phyloP scores from a whole-genome alignment of 805 yeast species.

The Ogataea ramenticola region DNA sequence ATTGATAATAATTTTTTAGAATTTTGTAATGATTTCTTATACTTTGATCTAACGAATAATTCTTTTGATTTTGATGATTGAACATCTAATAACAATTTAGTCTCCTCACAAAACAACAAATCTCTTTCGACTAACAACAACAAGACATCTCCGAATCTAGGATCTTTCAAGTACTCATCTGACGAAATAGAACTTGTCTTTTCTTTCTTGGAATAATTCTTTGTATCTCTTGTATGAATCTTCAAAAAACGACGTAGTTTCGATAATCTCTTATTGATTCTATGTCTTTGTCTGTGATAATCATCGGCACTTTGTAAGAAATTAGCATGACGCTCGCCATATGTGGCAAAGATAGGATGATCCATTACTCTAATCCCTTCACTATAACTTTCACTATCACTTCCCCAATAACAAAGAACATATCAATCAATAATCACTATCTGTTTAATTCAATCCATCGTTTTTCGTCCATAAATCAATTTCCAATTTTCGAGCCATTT shows the following conservation, averaged over 20 bases:
- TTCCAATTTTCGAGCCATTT: no score
- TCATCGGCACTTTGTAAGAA: constrained; percentile 64
- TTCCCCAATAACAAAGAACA: no score
- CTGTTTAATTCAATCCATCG: no score
- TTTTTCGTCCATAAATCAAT: no score
- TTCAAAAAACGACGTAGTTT: constrained; percentile 58
- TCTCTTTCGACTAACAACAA: constrained; percentile 74
- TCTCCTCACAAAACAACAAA: constrained; percentile 59
- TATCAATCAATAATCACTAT: no score
- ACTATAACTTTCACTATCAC: no score
- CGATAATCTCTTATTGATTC: constrained; percentile 51
- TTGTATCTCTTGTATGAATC: constrained; percentile 61
- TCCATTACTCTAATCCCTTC: no score
- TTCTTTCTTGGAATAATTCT: constrained; percentile 45
- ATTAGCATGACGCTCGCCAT: constrained; percentile 53
- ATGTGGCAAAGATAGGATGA: constrained; percentile 38
- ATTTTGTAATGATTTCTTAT: constrained; percentile 52
- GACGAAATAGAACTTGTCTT: constrained; percentile 37
- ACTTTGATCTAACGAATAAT: constrained; percentile 55
- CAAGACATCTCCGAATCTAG: constrained; percentile 48
- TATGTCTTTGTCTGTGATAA: constrained; percentile 58
- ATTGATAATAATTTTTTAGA: constrained; percentile 33
- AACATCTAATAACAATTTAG: constrained; percentile 46
- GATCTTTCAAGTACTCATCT: constrained; percentile 44
- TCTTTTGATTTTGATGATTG: constrained; percentile 38